Base-by-base conservation (phyloP, 441 rosid species). In the Erysimum pusillum region DNA sequence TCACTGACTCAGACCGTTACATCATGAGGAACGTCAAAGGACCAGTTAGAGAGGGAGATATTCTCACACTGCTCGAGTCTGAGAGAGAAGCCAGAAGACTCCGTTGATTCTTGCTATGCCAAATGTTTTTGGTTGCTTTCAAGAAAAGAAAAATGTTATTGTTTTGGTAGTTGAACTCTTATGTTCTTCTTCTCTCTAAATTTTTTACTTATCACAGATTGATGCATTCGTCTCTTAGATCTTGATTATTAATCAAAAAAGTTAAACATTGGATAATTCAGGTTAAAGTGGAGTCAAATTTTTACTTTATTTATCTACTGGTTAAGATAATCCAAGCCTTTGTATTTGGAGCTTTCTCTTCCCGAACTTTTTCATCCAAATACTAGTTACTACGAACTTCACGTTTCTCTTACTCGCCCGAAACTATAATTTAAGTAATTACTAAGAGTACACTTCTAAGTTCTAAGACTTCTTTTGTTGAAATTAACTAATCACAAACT, bases 1-100 rank as follows among this genome's bases (percentile, higher is more conserved):
- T 89, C 66, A 92, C 89, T 35, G 94, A 89, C 59, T 88, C 81
- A 61, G 89, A 90, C 81, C 90, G 97, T 1, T 91, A 82, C 84
- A 90, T 91, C 83, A 91, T 85, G 93, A 90, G 97, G 87, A 91
- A 91, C 6, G 93, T 90, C 14, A 91, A 91, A 85, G 97, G 97
- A 76, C 94, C 94, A 0, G 90, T 91, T 12, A 87, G 95, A 77
- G 93, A 91, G 60, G 97, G 95, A 2, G 97, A 91, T 77, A 74
- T 91, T 48, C 93, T 91, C 57, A 86, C 94, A 17, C 75, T 91
- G 34, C 90, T 91, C 9, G 97, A 91, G 90, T 89, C 91, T 0
- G 95, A 91, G 84, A 82, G 95, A 53, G 97, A 91, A 80, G 97
- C 97, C 7, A 87, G 93, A 87, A 89, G 97, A 73, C 90, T 91